These are phyloP conservation scores for Fusarium subtropicale DNA, from an alignment of 2,329 filamentous ascomycete genomes.

Conservation along the genomic window DNA sequence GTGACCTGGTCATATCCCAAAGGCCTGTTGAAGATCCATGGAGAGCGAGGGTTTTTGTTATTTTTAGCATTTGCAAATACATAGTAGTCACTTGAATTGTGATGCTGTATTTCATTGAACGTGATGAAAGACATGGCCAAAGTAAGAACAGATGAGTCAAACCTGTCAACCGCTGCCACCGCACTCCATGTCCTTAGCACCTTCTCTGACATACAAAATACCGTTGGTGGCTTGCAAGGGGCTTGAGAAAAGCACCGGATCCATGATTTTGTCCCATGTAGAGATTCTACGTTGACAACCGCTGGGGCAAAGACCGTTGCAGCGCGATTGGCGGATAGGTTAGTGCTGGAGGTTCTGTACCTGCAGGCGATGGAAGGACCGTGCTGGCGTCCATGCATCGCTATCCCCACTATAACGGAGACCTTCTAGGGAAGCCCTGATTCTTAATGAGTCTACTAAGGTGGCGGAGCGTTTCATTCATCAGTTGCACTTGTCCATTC, in stretches of 20 bases:
- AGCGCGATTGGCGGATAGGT: constrained; percentile 34
- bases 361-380: constrained; percentile 21
- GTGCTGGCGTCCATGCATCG: not conserved
- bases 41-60: constrained; percentile 26
- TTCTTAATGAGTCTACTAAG: constrained; percentile 41
- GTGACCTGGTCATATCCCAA: constrained; percentile 10
- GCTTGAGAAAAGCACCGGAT: constrained; percentile 18
- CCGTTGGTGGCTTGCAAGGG: constrained; percentile 16
- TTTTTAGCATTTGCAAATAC: constrained; percentile 28
- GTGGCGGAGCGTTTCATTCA: constrained; percentile 47
- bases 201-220: constrained; percentile 1
- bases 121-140: not conserved
- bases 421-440: constrained; percentile 25
- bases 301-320: constrained; percentile 27
- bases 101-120: not conserved
- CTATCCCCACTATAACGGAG: constrained; percentile 11
- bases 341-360: constrained; percentile 30
- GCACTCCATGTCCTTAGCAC: not conserved
- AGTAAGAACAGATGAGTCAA: not conserved
- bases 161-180: not conserved
- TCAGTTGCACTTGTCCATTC: constrained; percentile 35
- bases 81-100: not conserved
- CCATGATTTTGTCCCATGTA: not conserved
- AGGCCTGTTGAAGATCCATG: constrained; percentile 28
- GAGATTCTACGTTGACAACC: not conserved